Evolutionary conservation across 73 alveolate genomes (phyloP).

Genomic region (Uronychia setigera): DNA sequence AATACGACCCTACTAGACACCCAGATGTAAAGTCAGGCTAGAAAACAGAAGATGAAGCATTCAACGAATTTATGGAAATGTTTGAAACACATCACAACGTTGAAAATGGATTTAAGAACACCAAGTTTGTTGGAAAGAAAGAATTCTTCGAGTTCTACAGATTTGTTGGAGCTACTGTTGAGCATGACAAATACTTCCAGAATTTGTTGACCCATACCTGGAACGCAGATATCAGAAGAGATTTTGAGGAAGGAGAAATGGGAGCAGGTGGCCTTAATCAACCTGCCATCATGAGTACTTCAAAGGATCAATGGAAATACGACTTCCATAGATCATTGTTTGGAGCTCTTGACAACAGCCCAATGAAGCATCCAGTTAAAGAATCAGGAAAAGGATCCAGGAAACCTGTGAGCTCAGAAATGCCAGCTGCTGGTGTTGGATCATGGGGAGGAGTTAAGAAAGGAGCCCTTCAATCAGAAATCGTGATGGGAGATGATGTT

Average conservation of each 20-base stretch:
- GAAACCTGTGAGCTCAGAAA: slow-evolving; percentile 19
- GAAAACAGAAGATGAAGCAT: slow-evolving; percentile 62
- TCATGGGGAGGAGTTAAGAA: slow-evolving; percentile 38
- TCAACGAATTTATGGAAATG: slow-evolving; percentile 58
- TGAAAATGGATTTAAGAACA: slow-evolving; percentile 19
- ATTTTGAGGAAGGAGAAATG: slow-evolving; percentile 11
- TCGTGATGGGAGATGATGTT: slow-evolving; percentile 13
- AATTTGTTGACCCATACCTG: slow-evolving; percentile 59
- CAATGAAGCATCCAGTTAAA: slow-evolving; percentile 36
- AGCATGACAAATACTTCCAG: slow-evolving; percentile 52
- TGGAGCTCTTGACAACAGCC: slow-evolving; percentile 55
- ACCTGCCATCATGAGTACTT: slow-evolving; percentile 24
- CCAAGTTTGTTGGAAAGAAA: slow-evolving; percentile 34
- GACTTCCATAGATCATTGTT: slow-evolving; percentile 65
- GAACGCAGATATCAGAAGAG: slow-evolving; percentile 46
- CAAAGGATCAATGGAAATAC: slow-evolving; percentile 63
- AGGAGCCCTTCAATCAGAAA: background rate
- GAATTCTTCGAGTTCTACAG: slow-evolving; percentile 64
- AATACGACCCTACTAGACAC: slow-evolving; percentile 69
- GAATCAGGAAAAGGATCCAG: slow-evolving; percentile 22
- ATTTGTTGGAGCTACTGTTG: slow-evolving; percentile 36
- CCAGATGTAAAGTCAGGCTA: slow-evolving; percentile 83
- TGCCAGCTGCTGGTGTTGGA: slow-evolving; percentile 62
- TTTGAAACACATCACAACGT: slow-evolving; percentile 70
- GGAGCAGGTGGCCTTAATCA: slow-evolving; percentile 16